Conservation (phyloP, 768 basidiomycete species). For the Panaeolus papilionaceus region DNA sequence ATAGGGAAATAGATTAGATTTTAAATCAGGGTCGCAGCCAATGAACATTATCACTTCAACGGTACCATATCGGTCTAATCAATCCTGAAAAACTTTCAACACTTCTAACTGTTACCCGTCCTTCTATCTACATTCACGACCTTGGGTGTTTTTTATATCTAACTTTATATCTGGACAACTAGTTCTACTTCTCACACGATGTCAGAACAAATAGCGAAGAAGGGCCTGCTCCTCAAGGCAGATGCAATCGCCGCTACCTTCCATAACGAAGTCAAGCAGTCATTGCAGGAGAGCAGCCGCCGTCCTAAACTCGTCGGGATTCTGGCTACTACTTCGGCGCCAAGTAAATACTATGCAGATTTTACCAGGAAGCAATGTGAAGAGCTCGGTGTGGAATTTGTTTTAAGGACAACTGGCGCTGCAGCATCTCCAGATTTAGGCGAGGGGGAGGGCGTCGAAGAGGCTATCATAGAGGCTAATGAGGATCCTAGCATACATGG, state of each 20-base stretch:
- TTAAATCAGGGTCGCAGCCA: conserved; percentile 12
- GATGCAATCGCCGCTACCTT: conserved; percentile 78
- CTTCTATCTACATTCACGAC: conserved; percentile 3
- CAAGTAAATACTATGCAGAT: conserved; percentile 84
- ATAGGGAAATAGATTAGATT: conserved; percentile 9
- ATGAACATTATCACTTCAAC: conserved; percentile 5
- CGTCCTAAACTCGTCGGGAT: conserved; percentile 89
- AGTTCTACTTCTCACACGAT: conserved; percentile 17
- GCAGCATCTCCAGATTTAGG: conserved; percentile 60
- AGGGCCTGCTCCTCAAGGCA: conserved; percentile 81
- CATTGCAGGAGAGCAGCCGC: conserved; percentile 40
- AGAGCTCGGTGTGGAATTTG: conserved; percentile 86
- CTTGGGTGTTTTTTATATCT: background rate
- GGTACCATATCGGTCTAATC: background rate
- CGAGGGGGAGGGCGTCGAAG: conserved; percentile 92
- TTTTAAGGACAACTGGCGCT: conserved; percentile 74
- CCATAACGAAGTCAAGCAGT: conserved; percentile 68
- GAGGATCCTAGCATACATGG: conserved; percentile 86
- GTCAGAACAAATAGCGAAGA: conserved; percentile 43
- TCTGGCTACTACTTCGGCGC: conserved; percentile 81
- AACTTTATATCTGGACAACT: background rate
- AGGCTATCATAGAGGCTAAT: conserved; percentile 95
- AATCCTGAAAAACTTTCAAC: conserved; percentile 26
- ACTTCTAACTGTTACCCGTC: background rate
- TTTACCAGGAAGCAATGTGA: conserved; percentile 94